Conservation (phyloP, 2,329 filamentous ascomycete species). For the Curvularia lunata region DNA sequence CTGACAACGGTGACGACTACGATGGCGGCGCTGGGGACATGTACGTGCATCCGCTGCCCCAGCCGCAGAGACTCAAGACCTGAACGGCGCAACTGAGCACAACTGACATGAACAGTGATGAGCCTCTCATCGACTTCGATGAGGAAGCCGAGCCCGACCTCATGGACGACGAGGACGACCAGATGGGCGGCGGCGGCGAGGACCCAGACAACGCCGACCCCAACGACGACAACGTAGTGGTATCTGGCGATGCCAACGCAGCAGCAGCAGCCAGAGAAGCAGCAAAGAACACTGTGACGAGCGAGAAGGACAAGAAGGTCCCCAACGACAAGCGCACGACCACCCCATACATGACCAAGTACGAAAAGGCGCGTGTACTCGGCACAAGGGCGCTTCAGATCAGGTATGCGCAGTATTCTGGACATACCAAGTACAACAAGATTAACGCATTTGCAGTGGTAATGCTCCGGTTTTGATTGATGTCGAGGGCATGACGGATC, state of each 20-base stretch:
- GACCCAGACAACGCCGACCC: slow-evolving; percentile 44
- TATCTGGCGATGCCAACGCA: slow-evolving; percentile 61
- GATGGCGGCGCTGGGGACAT: slow-evolving; percentile 39
- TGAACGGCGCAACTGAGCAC: neutral
- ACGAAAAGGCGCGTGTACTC: slow-evolving; percentile 91
- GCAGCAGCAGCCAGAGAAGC: slow-evolving; percentile 50
- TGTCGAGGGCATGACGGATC: slow-evolving; percentile 96
- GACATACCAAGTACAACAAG: neutral
- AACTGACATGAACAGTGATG: slow-evolving; percentile 44
- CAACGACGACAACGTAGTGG: slow-evolving; percentile 52
- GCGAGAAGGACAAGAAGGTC: slow-evolving; percentile 80
- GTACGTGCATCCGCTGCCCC: slow-evolving; percentile 30
- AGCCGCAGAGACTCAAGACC: slow-evolving; percentile 15
- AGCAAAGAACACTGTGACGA: slow-evolving; percentile 62
- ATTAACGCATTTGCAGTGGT: slow-evolving; percentile 67
- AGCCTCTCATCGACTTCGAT: slow-evolving; percentile 59
- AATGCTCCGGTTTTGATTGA: slow-evolving; percentile 97
- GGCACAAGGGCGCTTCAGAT: slow-evolving; percentile 95
- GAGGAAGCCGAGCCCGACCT: slow-evolving; percentile 67
- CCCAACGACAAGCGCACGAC: slow-evolving; percentile 86
- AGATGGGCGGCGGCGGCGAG: slow-evolving; percentile 45
- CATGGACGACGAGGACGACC: slow-evolving; percentile 68
- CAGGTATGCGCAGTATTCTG: slow-evolving; percentile 64
- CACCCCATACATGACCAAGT: slow-evolving; percentile 99
- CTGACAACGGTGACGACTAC: slow-evolving; percentile 54